Evolutionary conservation across 768 basidiomycete genomes (phyloP).

Genomic region (Lyophyllum shimeji): DNA sequence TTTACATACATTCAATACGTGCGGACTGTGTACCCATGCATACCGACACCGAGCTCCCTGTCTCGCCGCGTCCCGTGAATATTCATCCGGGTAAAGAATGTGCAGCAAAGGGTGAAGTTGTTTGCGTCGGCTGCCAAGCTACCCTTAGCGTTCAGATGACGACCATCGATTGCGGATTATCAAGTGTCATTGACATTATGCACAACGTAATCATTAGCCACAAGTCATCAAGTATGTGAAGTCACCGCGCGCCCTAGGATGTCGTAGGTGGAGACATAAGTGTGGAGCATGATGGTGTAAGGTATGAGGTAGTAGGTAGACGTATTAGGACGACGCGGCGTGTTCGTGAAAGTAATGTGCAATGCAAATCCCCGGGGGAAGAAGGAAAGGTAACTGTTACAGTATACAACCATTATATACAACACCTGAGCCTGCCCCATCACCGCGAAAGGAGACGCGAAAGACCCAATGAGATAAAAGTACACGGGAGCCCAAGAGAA

Average conservation of each 20-base stretch:
- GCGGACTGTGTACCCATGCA: background rate
- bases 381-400: slow-evolving; percentile 4
- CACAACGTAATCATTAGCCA: slow-evolving; percentile 13
- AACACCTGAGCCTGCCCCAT: slow-evolving; percentile 10
- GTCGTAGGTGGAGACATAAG: background rate
- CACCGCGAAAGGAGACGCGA: slow-evolving; percentile 2
- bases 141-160: background rate
- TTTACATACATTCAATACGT: background rate
- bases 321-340: slow-evolving; percentile 12
- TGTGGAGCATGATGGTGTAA: background rate
- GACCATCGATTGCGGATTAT: background rate
- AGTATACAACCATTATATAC: slow-evolving; percentile 17
- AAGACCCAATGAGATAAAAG: slow-evolving; percentile 5
- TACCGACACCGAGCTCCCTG: too few relatives aligned
- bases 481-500: slow-evolving; percentile 6
- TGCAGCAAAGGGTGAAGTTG: too few relatives aligned
- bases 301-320: background rate
- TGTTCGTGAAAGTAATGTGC: slow-evolving; percentile 10
- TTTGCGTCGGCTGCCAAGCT: too few relatives aligned
- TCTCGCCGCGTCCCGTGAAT: background rate
- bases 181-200: slow-evolving; percentile 10
- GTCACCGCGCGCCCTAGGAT: slow-evolving; percentile 5
- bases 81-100: background rate
- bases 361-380: background rate
- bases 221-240: slow-evolving; percentile 5